Evolutionary conservation across 2,329 filamentous ascomycete species (phyloP).

Genomic region (Sarocladium brachiariae): DNA sequence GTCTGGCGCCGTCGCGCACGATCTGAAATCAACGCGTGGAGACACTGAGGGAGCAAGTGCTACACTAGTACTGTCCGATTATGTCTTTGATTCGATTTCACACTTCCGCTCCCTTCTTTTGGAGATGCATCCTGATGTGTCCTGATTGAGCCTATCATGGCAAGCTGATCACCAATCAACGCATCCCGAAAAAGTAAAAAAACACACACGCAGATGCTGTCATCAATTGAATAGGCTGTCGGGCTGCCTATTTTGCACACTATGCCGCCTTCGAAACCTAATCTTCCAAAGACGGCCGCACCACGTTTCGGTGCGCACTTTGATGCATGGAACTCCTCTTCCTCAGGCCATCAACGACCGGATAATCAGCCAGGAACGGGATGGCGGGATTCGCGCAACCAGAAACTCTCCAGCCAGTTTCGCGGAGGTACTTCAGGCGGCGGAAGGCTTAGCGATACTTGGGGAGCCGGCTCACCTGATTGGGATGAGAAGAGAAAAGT

Average conservation of each 20-base stretch:
- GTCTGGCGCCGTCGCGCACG: not conserved
- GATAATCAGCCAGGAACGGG: slow-evolving; percentile 56
- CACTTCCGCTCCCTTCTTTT: not conserved
- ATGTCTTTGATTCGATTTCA: slow-evolving; percentile 2
- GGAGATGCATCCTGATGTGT: too few relatives aligned
- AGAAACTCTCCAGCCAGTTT: slow-evolving; percentile 67
- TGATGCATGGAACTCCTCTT: slow-evolving; percentile 66
- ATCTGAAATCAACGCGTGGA: not conserved
- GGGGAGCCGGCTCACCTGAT: slow-evolving; percentile 56
- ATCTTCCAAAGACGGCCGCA: slow-evolving; percentile 28
- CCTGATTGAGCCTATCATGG: not conserved
- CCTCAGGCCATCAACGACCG: slow-evolving; percentile 72
- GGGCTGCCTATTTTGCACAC: not conserved
- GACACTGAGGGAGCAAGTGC: not conserved
- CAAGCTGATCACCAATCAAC: not conserved
- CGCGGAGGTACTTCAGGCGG: slow-evolving; percentile 49
- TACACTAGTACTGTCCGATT: not conserved
- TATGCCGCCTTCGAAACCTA: slow-evolving; percentile 8
- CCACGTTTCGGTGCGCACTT: slow-evolving; percentile 41
- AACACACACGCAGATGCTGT: too few relatives aligned
- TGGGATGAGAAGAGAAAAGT: slow-evolving; percentile 39
- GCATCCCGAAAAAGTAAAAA: too few relatives aligned
- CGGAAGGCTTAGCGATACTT: slow-evolving; percentile 54
- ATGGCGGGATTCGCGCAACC: slow-evolving; percentile 65
- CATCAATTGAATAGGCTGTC: too few relatives aligned